phyloP scores from a whole-genome alignment of 352 stramenopile genomes.

The Globisporangium cystogenes region DNA sequence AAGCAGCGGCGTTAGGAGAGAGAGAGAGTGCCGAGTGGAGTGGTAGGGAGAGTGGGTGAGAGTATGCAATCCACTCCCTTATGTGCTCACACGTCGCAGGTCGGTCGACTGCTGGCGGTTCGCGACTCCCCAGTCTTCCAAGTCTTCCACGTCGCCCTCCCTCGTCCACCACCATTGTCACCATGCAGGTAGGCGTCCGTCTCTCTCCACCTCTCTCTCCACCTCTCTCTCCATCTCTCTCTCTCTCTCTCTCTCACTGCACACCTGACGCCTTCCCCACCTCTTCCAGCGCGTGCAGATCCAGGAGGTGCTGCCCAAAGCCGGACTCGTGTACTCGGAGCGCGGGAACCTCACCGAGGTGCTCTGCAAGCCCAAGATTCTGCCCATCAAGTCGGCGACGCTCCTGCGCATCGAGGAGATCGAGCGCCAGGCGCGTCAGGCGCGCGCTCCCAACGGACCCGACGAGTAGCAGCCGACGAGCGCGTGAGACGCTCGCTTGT shows the following conservation, averaged over 20 bases:
- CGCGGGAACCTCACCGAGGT: conserved; percentile 79
- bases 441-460: conserved; percentile 6
- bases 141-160: no score
- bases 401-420: conserved; percentile 85
- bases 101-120: no score
- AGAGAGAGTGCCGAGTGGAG: not conserved
- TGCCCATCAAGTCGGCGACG: conserved; percentile 87
- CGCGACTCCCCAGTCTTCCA: no score
- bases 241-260: not conserved
- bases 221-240: not conserved
- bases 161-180: not conserved
- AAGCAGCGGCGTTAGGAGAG: conserved; percentile 28
- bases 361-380: conserved; percentile 88
- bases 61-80: no score
- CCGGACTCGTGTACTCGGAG: conserved; percentile 88
- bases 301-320: conserved; percentile 82
- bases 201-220: not conserved
- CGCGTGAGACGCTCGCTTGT: not conserved
- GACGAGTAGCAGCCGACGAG: not conserved
- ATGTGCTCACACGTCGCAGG: no score
- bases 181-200: not conserved
- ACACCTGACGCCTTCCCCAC: no score
- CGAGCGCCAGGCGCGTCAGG: conserved; percentile 57
- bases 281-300: conserved; percentile 57
- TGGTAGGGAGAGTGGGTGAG: not conserved